Evolutionary conservation across 495 filamentous ascomycete genomes (phyloP).

Genomic region (Cercophora newfieldiana): DNA sequence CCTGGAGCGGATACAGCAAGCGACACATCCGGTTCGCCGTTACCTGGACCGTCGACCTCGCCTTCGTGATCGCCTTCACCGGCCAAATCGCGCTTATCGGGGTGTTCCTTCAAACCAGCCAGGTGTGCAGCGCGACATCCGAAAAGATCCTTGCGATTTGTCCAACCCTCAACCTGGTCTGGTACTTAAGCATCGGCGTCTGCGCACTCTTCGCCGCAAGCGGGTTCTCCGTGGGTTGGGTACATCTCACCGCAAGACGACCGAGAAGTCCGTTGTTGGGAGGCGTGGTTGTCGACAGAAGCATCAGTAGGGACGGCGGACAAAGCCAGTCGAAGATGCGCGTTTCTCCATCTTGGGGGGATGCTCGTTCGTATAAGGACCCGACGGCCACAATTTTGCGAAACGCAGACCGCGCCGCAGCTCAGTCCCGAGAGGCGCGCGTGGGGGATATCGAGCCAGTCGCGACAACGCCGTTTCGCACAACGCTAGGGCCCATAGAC

Average conservation of each 20-base stretch:
- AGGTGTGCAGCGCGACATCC: background rate
- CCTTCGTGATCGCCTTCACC: constrained; percentile 69
- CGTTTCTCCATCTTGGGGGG: too few species aligned
- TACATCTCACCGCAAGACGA: background rate
- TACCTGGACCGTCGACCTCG: constrained; percentile 62
- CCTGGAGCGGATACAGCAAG: constrained; percentile 74
- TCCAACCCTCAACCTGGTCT: background rate
- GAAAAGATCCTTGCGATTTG: background rate
- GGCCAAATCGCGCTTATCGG: constrained; percentile 69
- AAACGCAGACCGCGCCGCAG: too few species aligned
- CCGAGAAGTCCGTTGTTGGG: background rate
- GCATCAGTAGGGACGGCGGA: background rate
- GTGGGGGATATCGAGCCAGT: too few species aligned
- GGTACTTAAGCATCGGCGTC: background rate
- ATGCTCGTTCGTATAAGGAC: too few species aligned
- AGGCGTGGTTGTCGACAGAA: background rate
- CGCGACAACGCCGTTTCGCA: too few species aligned
- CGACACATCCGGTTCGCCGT: constrained; percentile 71
- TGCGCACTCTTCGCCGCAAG: background rate
- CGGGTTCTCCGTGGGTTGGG: background rate
- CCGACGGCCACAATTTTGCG: background rate
- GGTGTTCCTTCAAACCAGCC: background rate
- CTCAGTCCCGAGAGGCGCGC: too few species aligned
- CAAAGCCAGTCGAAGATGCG: background rate
- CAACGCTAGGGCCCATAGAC: background rate